Conservation (phyloP, 2,329 filamentous ascomycete genomes). For the Cladosporium sp. region DNA sequence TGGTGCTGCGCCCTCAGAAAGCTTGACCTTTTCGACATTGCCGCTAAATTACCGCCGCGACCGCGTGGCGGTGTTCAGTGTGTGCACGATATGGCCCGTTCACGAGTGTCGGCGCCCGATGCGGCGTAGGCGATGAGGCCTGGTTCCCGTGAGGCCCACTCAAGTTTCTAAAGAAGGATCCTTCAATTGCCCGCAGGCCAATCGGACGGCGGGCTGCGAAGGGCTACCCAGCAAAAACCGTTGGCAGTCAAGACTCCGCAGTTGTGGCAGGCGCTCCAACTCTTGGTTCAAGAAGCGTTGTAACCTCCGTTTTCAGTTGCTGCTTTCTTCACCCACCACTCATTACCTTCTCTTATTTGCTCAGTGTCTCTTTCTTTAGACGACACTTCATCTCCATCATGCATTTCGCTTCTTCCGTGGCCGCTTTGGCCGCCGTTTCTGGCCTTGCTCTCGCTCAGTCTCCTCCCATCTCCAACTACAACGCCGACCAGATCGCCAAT, state of each 20-base stretch:
- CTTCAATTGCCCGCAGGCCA: slow-evolving; percentile 7
- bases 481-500: slow-evolving; percentile 23
- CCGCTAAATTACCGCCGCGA: slow-evolving; percentile 18
- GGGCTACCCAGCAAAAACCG: slow-evolving; percentile 10
- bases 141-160: slow-evolving; percentile 7
- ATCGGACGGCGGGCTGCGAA: slow-evolving; percentile 15
- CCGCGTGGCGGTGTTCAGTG: slow-evolving; percentile 8
- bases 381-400: slow-evolving; percentile 10
- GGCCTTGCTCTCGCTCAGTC: slow-evolving; percentile 20
- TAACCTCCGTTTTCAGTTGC: background rate
- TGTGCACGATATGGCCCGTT: slow-evolving; percentile 9
- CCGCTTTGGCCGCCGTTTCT: slow-evolving; percentile 17
- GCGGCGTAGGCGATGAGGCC: background rate
- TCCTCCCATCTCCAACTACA: slow-evolving; percentile 21
- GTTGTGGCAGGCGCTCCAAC: background rate
- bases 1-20: slow-evolving; percentile 19
- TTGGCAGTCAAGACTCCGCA: slow-evolving; percentile 11
- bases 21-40: slow-evolving; percentile 18
- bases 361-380: slow-evolving; percentile 14
- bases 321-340: slow-evolving; percentile 14
- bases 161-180: slow-evolving; percentile 20
- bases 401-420: slow-evolving; percentile 18
- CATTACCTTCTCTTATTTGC: slow-evolving; percentile 16
- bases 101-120: background rate
- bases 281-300: slow-evolving; percentile 18